Evolutionary conservation across 805 yeast genomes (phyloP).

Genomic region (Candida ficus): DNA sequence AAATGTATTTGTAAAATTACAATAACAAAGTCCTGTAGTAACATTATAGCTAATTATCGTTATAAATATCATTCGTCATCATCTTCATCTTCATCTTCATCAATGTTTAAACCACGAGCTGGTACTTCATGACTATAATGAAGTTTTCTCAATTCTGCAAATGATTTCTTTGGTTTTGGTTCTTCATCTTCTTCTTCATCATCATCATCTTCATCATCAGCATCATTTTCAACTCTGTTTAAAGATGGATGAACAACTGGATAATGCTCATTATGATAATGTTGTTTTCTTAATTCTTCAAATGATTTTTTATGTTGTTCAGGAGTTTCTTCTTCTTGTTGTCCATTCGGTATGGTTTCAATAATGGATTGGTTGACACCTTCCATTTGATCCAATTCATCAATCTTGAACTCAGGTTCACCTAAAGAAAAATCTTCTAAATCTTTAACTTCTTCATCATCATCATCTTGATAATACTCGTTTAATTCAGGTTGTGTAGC

Average conservation of each 20-base stretch:
- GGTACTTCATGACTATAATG: slow-evolving; percentile 20
- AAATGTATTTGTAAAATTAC: no score
- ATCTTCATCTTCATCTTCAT: slow-evolving; percentile 7
- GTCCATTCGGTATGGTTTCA: slow-evolving; percentile 36
- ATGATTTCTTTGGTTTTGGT: slow-evolving; percentile 43
- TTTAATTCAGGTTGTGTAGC: slow-evolving; percentile 74
- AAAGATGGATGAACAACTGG: slow-evolving; percentile 18
- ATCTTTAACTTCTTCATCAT: slow-evolving; percentile 30
- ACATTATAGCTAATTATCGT: no score
- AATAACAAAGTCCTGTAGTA: no score
- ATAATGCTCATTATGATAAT: slow-evolving; percentile 57
- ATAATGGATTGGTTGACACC: slow-evolving; percentile 13
- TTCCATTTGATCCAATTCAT: slow-evolving; percentile 22
- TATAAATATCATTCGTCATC: not conserved
- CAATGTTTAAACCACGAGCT: slow-evolving; percentile 1
- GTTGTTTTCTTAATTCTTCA: slow-evolving; percentile 75
- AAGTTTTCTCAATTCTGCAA: slow-evolving; percentile 23
- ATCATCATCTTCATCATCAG: slow-evolving; percentile 14
- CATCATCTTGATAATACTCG: slow-evolving; percentile 75
- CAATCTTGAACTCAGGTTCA: slow-evolving; percentile 43
- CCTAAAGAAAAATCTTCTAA: slow-evolving; percentile 54
- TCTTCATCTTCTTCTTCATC: slow-evolving; percentile 18
- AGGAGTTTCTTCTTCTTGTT: not conserved
- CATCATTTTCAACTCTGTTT: slow-evolving; percentile 18
- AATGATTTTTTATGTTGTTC: slow-evolving; percentile 38